phyloP scores from a whole-genome alignment of 805 yeast species.

The Zygosaccharomyces siamensis region DNA sequence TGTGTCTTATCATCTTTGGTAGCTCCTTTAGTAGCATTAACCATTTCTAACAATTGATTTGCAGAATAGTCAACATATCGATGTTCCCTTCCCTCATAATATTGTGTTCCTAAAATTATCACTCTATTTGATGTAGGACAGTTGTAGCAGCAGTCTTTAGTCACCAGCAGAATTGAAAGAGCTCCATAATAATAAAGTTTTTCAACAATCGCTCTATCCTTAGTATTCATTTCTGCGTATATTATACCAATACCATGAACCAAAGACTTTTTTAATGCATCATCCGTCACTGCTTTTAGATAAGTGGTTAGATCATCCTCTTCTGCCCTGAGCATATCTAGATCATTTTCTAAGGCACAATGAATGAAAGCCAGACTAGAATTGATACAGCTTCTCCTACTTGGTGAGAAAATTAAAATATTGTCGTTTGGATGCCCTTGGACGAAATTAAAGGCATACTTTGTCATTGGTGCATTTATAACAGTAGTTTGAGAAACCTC shows the following conservation, averaged over 20 bases:
- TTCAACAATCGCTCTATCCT: conserved; percentile 54
- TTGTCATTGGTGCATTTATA: conserved; percentile 45
- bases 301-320: conserved; percentile 38
- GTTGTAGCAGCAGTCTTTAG: conserved; percentile 50
- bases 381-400: conserved; percentile 50
- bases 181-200: conserved; percentile 47
- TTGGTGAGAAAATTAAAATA: conserved; percentile 53
- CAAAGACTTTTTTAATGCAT: conserved; percentile 41
- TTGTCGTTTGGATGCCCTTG: conserved; percentile 32
- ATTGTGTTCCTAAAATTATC: conserved; percentile 65
- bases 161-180: conserved; percentile 53
- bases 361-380: conserved; percentile 44
- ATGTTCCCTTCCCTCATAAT: conserved; percentile 68
- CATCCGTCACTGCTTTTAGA: conserved; percentile 45
- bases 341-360: conserved; percentile 36
- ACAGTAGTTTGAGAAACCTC: conserved; percentile 37
- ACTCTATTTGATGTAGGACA: conserved; percentile 52
- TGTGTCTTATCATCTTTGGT: conserved; percentile 35
- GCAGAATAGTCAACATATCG: conserved; percentile 65
- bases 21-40: conserved; percentile 40
- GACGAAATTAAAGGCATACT: conserved; percentile 45
- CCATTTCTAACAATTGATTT: conserved; percentile 60
- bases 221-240: conserved; percentile 50
- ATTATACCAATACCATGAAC: conserved; percentile 59
- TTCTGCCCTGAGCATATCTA: conserved; percentile 34